These are phyloP conservation scores for Epichloe scottii DNA, from an alignment of 2,329 filamentous ascomycete genomes.

Conservation along the genomic window DNA sequence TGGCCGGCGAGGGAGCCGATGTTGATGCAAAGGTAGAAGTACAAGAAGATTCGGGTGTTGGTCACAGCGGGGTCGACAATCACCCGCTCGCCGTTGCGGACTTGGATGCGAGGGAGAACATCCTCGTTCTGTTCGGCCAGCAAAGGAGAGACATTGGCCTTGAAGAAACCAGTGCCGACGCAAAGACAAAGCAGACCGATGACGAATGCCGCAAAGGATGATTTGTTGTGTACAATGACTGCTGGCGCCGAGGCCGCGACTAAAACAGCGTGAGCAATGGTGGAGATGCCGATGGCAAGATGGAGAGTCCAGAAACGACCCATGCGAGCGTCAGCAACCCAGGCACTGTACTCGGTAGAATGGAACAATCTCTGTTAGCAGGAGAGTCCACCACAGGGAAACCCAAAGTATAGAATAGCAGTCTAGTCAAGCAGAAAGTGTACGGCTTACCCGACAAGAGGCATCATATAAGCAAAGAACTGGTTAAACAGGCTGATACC, in stretches of 20 bases:
- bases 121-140: slow-evolving; percentile 59
- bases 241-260: slow-evolving; percentile 51
- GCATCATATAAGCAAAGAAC: slow-evolving; percentile 51
- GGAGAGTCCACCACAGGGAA: no score
- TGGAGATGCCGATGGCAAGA: slow-evolving; percentile 51
- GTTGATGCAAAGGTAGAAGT: slow-evolving; percentile 47
- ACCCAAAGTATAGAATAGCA: no score
- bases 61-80: slow-evolving; percentile 60
- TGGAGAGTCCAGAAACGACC: slow-evolving; percentile 65
- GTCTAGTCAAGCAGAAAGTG: no score
- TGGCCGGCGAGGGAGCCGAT: slow-evolving; percentile 46
- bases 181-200: slow-evolving; percentile 45
- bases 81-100: slow-evolving; percentile 48
- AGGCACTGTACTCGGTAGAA: slow-evolving; percentile 23
- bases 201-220: slow-evolving; percentile 53
- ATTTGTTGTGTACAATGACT: slow-evolving; percentile 45
- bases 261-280: slow-evolving; percentile 54
- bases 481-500: slow-evolving; percentile 40
- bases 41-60: slow-evolving; percentile 55
- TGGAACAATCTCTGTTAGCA: not conserved
- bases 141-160: slow-evolving; percentile 63
- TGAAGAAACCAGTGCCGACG: slow-evolving; percentile 68
- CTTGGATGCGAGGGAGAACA: slow-evolving; percentile 43
- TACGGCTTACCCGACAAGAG: slow-evolving; percentile 35
- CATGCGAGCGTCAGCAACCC: slow-evolving; percentile 55